These are phyloP conservation scores for Kazachstania africana DNA, from an alignment of 805 yeast genomes.

Conservation along the genomic window DNA sequence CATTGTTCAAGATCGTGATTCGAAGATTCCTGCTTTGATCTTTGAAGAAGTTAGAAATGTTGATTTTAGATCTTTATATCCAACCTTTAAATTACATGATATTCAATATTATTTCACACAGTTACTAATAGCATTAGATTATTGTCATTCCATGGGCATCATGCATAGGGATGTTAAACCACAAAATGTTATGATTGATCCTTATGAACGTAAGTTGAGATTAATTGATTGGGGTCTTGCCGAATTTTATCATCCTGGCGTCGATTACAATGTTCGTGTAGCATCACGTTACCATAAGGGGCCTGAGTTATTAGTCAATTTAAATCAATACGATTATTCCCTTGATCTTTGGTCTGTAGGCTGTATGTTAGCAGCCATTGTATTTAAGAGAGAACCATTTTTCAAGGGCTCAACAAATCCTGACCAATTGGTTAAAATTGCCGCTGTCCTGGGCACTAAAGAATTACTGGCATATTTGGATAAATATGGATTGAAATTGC, in stretches of 20 bases:
- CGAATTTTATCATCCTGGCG: conserved; percentile 83
- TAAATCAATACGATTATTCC: conserved; percentile 77
- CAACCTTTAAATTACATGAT: conserved; percentile 63
- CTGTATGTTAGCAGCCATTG: conserved; percentile 81
- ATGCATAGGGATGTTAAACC: conserved; percentile 94
- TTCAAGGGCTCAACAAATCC: conserved; percentile 88
- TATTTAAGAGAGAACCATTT: conserved; percentile 82
- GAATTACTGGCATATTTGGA: conserved; percentile 54
- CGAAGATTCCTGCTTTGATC: conserved; percentile 78
- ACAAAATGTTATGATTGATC: conserved; percentile 90
- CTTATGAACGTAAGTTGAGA: conserved; percentile 44
- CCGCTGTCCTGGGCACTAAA: conserved; percentile 75
- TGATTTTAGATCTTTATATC: conserved; percentile 79
- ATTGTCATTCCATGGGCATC: conserved; percentile 85
- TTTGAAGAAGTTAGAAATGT: conserved; percentile 77
- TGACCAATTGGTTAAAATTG: conserved; percentile 85
- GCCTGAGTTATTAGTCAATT: conserved; percentile 77
- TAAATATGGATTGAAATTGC: conserved; percentile 58
- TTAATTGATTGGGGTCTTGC: conserved; percentile 94
- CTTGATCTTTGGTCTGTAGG: conserved; percentile 87
- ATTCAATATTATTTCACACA: conserved; percentile 77
- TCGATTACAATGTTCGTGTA: conserved; percentile 82
- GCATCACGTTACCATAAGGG: conserved; percentile 89
- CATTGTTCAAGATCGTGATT: conserved; percentile 76
- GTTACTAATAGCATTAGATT: conserved; percentile 72